Base-by-base conservation (phyloP, 179 eudicot species). In the Vitellaria paradoxa region DNA sequence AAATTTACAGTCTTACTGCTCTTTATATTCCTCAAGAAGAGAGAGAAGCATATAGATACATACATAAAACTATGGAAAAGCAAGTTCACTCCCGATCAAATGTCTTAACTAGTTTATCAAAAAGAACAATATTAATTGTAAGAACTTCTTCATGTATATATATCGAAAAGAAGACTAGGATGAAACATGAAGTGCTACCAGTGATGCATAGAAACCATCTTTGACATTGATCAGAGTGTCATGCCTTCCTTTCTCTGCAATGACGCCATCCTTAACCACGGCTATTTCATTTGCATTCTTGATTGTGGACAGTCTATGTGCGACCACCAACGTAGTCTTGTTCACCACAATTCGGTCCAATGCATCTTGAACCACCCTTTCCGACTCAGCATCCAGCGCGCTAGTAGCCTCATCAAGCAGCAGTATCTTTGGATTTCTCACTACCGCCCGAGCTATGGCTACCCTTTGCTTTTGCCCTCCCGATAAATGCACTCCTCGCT, bases 391-490 rank as follows among this genome's bases (percentile, higher is more conserved):
- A 78, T 88, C 91, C 65, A 88, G 73, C 9, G 89, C 91, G 47
- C 91, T 88, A 0, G 91, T 88, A 1, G 91, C 91, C 82, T 88
- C 91, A 24, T 88, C 89, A 21, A 88, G 70, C 0, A 88, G 77
- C 23, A 88, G 77, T 78, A 88, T 84, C 84, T 84, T 86, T 0
- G 91, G 91, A 71, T 76, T 80, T 47, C 79, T 86, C 21, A 88
- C 79, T 12, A 86, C 86, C 7, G 91, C 91, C 9, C 91, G 81
- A 0, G 91, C 91, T 26, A 88, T 88, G 40, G 89, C 89, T 8
- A 88, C 82, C 13, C 89, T 66, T 46, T 88, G 91, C 74, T 88
- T 88, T 26, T 88, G 91, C 9, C 91, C 91, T 2, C 91, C 91
- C 0, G 91, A 88, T 50, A 88, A 60, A 26, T 88, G 91, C 18